These are phyloP conservation scores for Populus tomentosa DNA, from an alignment of 441 rosid species.

Conservation along the genomic window DNA sequence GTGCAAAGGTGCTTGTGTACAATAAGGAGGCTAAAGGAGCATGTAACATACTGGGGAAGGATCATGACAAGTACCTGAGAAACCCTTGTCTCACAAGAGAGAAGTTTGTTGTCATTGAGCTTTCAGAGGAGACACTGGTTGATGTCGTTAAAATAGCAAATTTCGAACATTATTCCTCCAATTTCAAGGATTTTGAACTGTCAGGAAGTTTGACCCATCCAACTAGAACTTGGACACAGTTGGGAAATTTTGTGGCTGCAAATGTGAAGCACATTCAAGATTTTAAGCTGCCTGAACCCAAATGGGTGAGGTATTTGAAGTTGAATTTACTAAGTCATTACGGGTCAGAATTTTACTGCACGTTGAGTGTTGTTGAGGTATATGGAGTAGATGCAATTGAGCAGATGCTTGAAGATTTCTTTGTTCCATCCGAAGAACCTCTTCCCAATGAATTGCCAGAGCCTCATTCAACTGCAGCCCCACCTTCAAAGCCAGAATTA, in stretches of 20 bases:
- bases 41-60: constrained; percentile 64
- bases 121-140: constrained; percentile 77
- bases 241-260: constrained; percentile 61
- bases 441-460: constrained; percentile 29
- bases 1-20: constrained; percentile 79
- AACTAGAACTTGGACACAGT: constrained; percentile 49
- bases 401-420: constrained; percentile 84
- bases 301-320: constrained; percentile 84
- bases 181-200: constrained; percentile 67
- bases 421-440: constrained; percentile 44
- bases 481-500: constrained; percentile 27
- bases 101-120: constrained; percentile 78
- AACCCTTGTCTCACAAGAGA: constrained; percentile 69
- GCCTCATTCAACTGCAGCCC: constrained; percentile 26
- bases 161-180: constrained; percentile 82
- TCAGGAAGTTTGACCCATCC: constrained; percentile 74
- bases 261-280: constrained; percentile 69
- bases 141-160: constrained; percentile 78
- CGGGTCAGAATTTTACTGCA: constrained; percentile 89
- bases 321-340: constrained; percentile 64
- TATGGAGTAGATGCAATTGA: constrained; percentile 84
- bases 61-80: constrained; percentile 75
- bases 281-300: constrained; percentile 68
- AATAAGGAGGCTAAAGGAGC: constrained; percentile 94
- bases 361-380: constrained; percentile 70